phyloP scores from a whole-genome alignment of 73 alveolate species.

The Paramecium pentaurelia region DNA sequence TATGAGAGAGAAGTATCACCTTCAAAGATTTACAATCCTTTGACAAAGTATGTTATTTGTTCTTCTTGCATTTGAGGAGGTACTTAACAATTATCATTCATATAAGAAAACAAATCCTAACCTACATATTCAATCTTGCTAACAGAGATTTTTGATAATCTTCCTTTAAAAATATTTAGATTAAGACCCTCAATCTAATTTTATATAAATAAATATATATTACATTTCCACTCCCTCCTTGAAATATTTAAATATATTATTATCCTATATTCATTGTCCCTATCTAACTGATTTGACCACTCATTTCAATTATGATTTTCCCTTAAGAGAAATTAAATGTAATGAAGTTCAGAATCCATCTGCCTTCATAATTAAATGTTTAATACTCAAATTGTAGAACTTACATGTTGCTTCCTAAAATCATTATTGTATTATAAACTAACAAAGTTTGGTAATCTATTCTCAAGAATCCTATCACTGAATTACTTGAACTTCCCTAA shows the following conservation, averaged over 20 bases:
- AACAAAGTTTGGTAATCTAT: neutral
- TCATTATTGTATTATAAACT: neutral
- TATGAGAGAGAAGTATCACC: neutral
- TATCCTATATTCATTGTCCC: neutral
- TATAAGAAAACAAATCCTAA: neutral
- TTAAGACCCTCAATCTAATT: neutral
- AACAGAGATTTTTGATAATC: neutral
- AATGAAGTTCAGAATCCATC: neutral
- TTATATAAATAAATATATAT: neutral
- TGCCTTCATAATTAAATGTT: neutral
- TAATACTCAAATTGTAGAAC: neutral
- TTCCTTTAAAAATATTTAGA: neutral
- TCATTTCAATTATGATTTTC: neutral
- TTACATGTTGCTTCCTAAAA: neutral
- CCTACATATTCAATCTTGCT: neutral
- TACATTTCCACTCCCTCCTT: neutral
- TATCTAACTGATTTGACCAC: neutral
- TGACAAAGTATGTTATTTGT: neutral
- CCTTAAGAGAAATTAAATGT: neutral
- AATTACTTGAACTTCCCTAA: neutral
- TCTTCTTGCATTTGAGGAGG: neutral
- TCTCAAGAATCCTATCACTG: neutral
- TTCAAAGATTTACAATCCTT: neutral
- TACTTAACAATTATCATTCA: neutral
- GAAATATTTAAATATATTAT: neutral